Evolutionary conservation across 2,329 filamentous ascomycete genomes (phyloP), one percentile per base, ranked within the genome.

Genomic region (Akanthomyces lecanii): DNA sequence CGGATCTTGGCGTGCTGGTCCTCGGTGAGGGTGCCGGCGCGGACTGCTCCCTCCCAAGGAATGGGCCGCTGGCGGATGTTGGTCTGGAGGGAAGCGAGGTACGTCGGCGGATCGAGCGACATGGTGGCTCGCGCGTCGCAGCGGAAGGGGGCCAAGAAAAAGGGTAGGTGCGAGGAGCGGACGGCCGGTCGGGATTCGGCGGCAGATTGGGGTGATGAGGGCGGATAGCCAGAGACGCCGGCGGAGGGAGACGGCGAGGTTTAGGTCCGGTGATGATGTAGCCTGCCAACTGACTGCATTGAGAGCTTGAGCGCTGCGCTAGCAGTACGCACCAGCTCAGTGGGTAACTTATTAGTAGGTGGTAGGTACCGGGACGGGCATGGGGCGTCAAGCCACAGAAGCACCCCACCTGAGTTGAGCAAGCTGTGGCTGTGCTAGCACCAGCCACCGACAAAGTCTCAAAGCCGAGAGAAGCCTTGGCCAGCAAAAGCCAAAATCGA

Each of bases 61-160:
- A 99, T 97, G 68, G 93, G 93, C 69, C 95, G 87, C 73, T 91
- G 90, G 74, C 95, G 91, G 76, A 98, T 97, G 82, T 98, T 98
- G 85, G 91, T 96, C 81, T 97, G 93, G 69, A 97, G 85, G 69
- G 92, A 94, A 74, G 80, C 79, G 63, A 87, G 87, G 77, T 97
- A 97, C 64, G 91, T 90, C 64, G 93, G 93, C 69, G 92, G 90
- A 75, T 97, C 92, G 76, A 96, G 86, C 75, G 92, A 94, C 93
- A 97, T 97, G 69, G 61, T 72, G 71, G 66, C 66, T 64, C 18
- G 60, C 66, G 64, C 48, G 70, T 71, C 69, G 70, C 69, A 61
- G 69, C 28, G 40, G 47, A 28, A 54, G 38, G 54, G 21, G 54
- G 25, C 16, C 28, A 44, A 50, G 62, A 51, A 30, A 42, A 45